Evolutionary conservation across 2,329 filamentous ascomycete species (phyloP).

Genomic region (Hymenoscyphus repandus): DNA sequence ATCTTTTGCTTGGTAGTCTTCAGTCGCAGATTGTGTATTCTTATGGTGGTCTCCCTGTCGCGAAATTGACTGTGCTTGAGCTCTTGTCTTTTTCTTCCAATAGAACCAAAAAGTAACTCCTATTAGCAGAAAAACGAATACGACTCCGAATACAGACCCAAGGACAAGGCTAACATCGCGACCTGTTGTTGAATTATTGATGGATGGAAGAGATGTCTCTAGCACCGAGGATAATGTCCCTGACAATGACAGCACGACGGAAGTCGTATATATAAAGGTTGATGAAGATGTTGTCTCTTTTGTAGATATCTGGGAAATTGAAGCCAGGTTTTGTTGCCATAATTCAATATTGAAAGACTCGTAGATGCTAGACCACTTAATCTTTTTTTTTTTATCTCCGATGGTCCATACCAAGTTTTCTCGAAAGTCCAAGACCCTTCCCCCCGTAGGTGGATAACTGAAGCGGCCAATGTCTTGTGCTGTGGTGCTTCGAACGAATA

Average conservation of each 20-base stretch:
- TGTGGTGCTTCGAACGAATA: neutral
- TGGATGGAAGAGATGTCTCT: neutral
- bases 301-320: neutral
- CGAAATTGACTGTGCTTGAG: neutral
- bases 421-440: neutral
- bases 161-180: neutral
- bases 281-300: no score
- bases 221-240: neutral
- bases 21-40: no score
- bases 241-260: neutral
- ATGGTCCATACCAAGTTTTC: neutral
- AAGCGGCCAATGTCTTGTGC: slow-evolving; percentile 1
- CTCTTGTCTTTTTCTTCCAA: neutral
- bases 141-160: neutral
- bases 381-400: neutral
- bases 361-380: neutral
- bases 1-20: no score
- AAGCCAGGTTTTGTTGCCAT: neutral
- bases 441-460: neutral
- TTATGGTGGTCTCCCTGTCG: no score
- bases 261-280: neutral
- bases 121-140: neutral
- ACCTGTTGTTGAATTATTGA: neutral
- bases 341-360: neutral
- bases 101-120: neutral